Base-by-base conservation (phyloP, 495 filamentous ascomycete species). In the Cryomyces minteri region DNA sequence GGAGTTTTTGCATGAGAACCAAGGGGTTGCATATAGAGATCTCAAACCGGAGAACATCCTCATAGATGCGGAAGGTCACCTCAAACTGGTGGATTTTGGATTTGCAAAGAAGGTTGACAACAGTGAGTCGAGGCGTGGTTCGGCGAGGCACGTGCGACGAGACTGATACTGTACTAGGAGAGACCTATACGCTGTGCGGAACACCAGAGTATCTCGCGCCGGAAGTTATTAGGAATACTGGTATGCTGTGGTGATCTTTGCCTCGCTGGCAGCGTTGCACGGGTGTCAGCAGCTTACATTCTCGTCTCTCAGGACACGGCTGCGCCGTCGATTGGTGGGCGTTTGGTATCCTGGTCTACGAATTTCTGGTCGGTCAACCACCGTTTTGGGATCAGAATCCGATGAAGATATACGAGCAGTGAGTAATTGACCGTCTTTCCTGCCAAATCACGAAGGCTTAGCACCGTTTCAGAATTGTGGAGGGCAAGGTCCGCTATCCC, bases 311-410 rank as follows among this genome's bases (percentile, higher is more conserved):
- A 61, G 88, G 87, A 10, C 90, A 98, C 57, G 87, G 84, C 31
- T 84, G 84, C 33, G 88, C 90, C 0, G 90, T 98, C n/a, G 90
- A 98, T 62, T 98, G 90, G 90, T 98, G 90, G 90, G 92, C 90
- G 5, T 68, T 96, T 50, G 90, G 90, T 5, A 93, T 98, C 51
- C 62, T 98, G 43, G 84, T 95, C 45, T 96, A 92, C 60, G 90
- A 98, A 58, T 94, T 98, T 55, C 67, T 95, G 29, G 86, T 90
- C 4, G 90, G 90, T 33, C 92, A 94, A 54, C 90, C 90, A 5
- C 90, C 90, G 2, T 98, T 98, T 62, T 98, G 88, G 83, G 84
- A 94, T 57, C 76, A 84, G 43, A 94, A 90, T 53, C 87, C 88
- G 0, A 90, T 95, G 56, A 87, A 90, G 56, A 94, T 95, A 46